Base-by-base conservation (phyloP, 192 early-diverging fungal genomes). In the Coemansia brasiliensis region DNA sequence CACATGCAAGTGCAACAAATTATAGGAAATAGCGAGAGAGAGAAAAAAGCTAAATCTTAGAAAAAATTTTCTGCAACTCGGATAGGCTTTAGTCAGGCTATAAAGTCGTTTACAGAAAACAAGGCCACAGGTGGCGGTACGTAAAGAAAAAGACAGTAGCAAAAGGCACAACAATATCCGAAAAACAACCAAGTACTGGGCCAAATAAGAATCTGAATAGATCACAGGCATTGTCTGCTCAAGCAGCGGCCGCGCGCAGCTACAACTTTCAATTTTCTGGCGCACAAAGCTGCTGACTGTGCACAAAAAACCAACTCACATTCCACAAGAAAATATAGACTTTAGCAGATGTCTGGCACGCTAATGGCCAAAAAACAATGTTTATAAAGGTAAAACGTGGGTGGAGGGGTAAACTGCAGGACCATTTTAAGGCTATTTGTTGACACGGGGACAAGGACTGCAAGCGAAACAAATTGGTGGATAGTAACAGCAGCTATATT, bases 371-470 rank as follows among this genome's bases (percentile, higher is more conserved):
- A 4, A 51, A 32, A 22, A n/a, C n/a, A n/a, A 51, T 32, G 49
- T 6, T 6, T 35, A 35, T 1, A 35, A n/a, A 10, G 32, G 29
- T 10, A 25, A 25, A 46, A 17, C 44, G 20, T 20, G 24, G 48
- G n/a, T n/a, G n/a, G 18, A 18, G 26, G 16, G 41, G 25, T 26
- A 29, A 38, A 16, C 13, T 37, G 35, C 43, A 45, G 26, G 27
- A 25, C 55, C 16, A 20, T 8, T 44, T 11, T 42, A 11, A 32
- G 55, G 24, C 57, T 59, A 46, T 59, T 59, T 59, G 57, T 50
- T 50, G 45, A 35, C 57, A 50, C 57, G 57, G 57, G 57, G 57
- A 18, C 42, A 45, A 11, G 22, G 24, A 12, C 41, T 1, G 45
- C 17, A 59, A 39, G 49, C 4, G 38, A 18, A 15, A 20, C 16